phyloP scores from a whole-genome alignment of 768 basidiomycete genomes.

The Psilocybe subaeruginosa region DNA sequence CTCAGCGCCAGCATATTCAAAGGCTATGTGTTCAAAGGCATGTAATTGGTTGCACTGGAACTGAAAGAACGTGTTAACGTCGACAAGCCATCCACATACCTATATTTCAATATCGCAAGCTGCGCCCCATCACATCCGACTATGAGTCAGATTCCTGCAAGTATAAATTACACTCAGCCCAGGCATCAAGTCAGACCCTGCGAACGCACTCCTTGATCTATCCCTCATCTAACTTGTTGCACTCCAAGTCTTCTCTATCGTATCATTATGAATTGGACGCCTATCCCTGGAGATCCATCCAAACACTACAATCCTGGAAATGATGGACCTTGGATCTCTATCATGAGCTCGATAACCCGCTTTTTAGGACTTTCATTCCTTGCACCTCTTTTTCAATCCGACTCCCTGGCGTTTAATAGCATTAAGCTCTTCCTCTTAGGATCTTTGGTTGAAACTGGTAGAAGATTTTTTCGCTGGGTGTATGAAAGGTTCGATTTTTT shows the following conservation, averaged over 20 bases:
- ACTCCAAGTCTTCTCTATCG: neutral
- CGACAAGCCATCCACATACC: no score
- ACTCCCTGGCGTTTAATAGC: slow-evolving; percentile 14
- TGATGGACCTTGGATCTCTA: slow-evolving; percentile 6
- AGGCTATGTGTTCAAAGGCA: no score
- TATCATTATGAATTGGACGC: neutral
- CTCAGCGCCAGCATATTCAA: no score
- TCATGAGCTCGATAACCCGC: slow-evolving; percentile 11
- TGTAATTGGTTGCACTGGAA: no score
- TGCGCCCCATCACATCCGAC: no score
- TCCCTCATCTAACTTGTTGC: neutral
- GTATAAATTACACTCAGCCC: no score
- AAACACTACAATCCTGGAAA: neutral
- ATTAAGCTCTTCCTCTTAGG: slow-evolving; percentile 33
- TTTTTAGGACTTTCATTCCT: slow-evolving; percentile 40
- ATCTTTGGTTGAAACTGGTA: slow-evolving; percentile 37
- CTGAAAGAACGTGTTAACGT: no score
- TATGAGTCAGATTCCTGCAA: no score
- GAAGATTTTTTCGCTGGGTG: slow-evolving; percentile 39
- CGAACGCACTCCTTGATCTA: no score
- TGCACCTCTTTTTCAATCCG: slow-evolving; percentile 29
- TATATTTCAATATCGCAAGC: no score
- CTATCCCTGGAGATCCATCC: neutral
- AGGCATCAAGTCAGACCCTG: no score
- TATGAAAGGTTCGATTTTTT: slow-evolving; percentile 29